Evolutionary conservation across 2,329 filamentous ascomycete genomes (phyloP).

Genomic region (Apiospora rasikravindrae): DNA sequence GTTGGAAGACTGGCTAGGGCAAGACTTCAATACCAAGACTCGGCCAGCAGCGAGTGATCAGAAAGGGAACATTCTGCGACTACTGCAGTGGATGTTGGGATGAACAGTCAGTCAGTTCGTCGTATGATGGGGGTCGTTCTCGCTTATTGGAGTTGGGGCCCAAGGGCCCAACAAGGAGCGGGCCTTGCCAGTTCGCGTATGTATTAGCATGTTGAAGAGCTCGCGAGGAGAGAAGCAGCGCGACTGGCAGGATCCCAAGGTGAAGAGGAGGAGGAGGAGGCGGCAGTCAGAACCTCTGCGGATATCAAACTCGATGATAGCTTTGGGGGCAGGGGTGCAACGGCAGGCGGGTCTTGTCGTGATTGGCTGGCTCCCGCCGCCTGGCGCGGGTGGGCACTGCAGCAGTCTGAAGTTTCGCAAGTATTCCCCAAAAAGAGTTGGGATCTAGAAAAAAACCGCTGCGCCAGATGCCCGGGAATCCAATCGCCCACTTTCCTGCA

Average conservation of each 20-base stretch:
- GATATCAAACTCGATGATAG: slow-evolving; percentile 2
- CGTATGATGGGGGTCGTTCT: slow-evolving; percentile 1
- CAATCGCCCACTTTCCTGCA: neutral
- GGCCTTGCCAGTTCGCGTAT: neutral
- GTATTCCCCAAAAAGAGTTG: slow-evolving; percentile 8
- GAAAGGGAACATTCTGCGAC: neutral
- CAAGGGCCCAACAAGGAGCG: neutral
- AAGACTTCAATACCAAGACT: neutral
- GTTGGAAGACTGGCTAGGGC: neutral
- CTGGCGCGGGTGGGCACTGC: neutral
- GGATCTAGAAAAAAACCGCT: slow-evolving; percentile 13
- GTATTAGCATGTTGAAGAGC: neutral
- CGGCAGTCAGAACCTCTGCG: neutral
- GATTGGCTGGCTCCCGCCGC: neutral
- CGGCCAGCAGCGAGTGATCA: neutral
- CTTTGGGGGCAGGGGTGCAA: neutral
- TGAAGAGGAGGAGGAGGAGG: neutral
- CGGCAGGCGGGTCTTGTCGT: neutral
- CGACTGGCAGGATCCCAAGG: neutral
- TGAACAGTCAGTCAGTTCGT: neutral
- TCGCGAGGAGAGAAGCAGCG: neutral
- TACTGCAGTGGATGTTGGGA: neutral
- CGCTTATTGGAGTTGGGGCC: neutral
- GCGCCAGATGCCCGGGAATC: slow-evolving; percentile 7
- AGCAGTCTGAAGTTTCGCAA: slow-evolving; percentile 16